phyloP scores from a whole-genome alignment of 768 basidiomycete species.

The Trametes cingulata region DNA sequence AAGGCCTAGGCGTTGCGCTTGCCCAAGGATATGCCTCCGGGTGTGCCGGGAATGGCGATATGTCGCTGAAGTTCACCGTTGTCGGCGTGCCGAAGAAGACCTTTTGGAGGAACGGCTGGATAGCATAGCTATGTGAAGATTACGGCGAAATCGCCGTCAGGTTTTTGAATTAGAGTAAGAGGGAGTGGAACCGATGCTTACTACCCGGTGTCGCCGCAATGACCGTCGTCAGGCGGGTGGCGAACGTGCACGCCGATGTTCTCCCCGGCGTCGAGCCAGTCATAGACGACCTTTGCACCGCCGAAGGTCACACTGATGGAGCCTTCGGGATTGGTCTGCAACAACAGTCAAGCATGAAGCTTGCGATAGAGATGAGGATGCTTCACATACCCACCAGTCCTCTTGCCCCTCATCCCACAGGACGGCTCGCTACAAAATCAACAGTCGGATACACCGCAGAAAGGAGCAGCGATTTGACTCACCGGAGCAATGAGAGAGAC shows the following conservation, averaged over 20 bases:
- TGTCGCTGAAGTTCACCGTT: conserved; percentile 9
- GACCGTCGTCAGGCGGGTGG: conserved; percentile 8
- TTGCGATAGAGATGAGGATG: no score
- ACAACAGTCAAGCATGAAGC: no score
- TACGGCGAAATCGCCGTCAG: no score
- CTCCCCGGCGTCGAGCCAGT: conserved; percentile 8
- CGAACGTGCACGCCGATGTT: conserved; percentile 11
- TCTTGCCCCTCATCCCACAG: conserved; percentile 15
- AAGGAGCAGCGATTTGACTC: not conserved
- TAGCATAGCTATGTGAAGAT: not conserved
- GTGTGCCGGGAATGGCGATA: conserved; percentile 8
- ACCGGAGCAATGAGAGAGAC: conserved; percentile 8
- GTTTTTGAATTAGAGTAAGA: no score
- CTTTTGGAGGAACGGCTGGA: conserved; percentile 8
- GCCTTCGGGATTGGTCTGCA: conserved; percentile 15
- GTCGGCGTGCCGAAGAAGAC: conserved; percentile 9
- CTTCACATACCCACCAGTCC: conserved; percentile 16
- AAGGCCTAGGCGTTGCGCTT: not conserved
- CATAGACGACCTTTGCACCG: conserved; percentile 7
- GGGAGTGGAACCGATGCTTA: not conserved
- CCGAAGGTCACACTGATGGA: conserved; percentile 5
- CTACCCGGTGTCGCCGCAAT: conserved; percentile 7
- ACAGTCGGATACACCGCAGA: not conserved
- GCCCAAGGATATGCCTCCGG: conserved; percentile 15
- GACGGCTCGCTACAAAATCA: conserved; percentile 4